These are phyloP conservation scores for Gleditsia sinensis DNA, from an alignment of 306 rosid species.

Conservation along the genomic window DNA sequence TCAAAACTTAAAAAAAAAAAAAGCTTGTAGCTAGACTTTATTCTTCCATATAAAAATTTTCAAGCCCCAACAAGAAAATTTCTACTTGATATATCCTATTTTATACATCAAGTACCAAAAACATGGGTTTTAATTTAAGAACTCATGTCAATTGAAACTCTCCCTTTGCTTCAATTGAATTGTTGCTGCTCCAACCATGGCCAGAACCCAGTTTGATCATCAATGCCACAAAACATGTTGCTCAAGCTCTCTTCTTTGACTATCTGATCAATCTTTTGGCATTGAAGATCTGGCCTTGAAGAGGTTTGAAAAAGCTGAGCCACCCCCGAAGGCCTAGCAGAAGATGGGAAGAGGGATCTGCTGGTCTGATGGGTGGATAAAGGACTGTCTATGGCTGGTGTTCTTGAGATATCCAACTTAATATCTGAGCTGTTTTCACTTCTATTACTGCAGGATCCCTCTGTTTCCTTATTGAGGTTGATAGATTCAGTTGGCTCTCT, in stretches of 20 bases:
- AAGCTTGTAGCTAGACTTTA: slow-evolving; percentile 36
- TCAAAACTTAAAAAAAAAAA: slow-evolving; percentile 20
- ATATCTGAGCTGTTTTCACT: slow-evolving; percentile 91
- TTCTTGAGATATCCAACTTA: slow-evolving; percentile 78
- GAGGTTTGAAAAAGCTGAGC: slow-evolving; percentile 77
- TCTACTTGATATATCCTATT: slow-evolving; percentile 51
- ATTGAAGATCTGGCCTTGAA: slow-evolving; percentile 64
- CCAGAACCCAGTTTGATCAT: slow-evolving; percentile 88
- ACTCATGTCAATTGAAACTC: slow-evolving; percentile 38
- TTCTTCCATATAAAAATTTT: slow-evolving; percentile 40
- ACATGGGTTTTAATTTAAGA: slow-evolving; percentile 36
- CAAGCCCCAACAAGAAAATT: slow-evolving; percentile 42
- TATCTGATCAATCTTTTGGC: slow-evolving; percentile 66
- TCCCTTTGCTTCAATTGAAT: slow-evolving; percentile 57
- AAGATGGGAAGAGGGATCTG: slow-evolving; percentile 62
- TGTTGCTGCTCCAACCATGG: slow-evolving; percentile 93
- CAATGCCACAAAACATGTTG: slow-evolving; percentile 85
- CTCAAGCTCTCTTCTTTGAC: slow-evolving; percentile 77
- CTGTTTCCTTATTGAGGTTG: slow-evolving; percentile 88
- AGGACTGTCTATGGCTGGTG: slow-evolving; percentile 81
- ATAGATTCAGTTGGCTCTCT: slow-evolving; percentile 90
- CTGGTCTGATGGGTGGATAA: slow-evolving; percentile 53
- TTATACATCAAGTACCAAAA: slow-evolving; percentile 58
- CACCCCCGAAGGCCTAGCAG: slow-evolving; percentile 58
- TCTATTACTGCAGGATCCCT: slow-evolving; percentile 88